Evolutionary conservation across 176 grass and related monocot genomes (phyloP), one percentile per base, ranked within the genome.

Genomic region (Calamus simplicifolius): DNA sequence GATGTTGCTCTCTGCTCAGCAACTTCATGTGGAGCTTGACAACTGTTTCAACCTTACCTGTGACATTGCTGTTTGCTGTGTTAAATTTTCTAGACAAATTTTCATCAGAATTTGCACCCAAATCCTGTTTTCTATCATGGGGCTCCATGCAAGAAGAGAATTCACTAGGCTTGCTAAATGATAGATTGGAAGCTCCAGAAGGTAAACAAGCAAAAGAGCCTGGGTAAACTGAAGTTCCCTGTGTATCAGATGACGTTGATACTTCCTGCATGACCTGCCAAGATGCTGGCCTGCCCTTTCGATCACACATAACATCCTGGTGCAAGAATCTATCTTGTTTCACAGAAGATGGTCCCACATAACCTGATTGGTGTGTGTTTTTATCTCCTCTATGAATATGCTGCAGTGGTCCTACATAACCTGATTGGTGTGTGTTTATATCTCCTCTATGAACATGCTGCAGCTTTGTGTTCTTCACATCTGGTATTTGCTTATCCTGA

Each of bases 21-120:
- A 58, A 27, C 19, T 19, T 65, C 50, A 56, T 65, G 19, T 19
- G 60, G 51, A 73, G 48, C 61, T 73, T 52, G 25, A 7, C 31
- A 0, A 29, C 51, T 70, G 68, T 21, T 65, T 49, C 59, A 48
- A 10, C 59, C 12, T 25, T 69, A 18, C n/a, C 30, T 23, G 25
- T 62, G 30, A 53, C 68, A 70, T 29, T 66, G 30, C 54, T 29
- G 65, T 64, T 25, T 43, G 17, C 64, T 16, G 3, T 31, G 27
- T 65, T 25, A 15, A 18, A 54, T 23, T 4, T 67, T n/a, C 29
- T 19, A 3, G 8, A 19, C 51, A 54, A 54, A 67, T 12, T 53
- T 12, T 16, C 25, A 19, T 67, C 17, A 18, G 27, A 30, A 26
- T 54, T 19, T 16, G 17, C 54, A 15, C 16, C 17, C 4, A 18